Conservation (phyloP, 169 alveolate genomes). For the Cardiosporidium cionae region DNA sequence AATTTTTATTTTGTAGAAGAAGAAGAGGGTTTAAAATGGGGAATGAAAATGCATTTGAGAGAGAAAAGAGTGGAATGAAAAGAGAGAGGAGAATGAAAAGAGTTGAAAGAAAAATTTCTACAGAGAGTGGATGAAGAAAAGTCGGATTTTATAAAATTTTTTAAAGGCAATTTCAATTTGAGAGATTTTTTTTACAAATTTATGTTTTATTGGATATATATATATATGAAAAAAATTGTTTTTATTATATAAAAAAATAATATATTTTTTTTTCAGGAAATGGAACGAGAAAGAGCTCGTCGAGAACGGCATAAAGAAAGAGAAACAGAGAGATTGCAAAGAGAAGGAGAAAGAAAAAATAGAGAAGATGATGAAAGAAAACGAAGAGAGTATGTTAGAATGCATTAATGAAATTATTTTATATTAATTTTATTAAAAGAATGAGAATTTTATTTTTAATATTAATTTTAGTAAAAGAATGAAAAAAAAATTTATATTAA, state of each 20-base stretch:
- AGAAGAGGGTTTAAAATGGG: background rate
- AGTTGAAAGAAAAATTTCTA: background rate
- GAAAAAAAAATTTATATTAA: background rate
- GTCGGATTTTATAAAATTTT: background rate
- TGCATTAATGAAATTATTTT: background rate
- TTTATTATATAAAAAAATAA: background rate
- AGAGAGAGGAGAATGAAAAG: background rate
- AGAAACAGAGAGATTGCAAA: background rate
- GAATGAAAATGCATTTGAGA: background rate
- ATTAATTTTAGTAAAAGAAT: background rate
- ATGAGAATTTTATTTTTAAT: no score
- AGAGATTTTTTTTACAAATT: background rate
- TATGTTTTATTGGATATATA: background rate
- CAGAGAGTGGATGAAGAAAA: background rate
- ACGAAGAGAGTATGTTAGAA: background rate
- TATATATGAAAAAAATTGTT: background rate
- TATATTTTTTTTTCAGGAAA: background rate
- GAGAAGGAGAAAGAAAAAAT: background rate
- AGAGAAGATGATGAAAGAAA: background rate
- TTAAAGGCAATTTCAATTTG: background rate
- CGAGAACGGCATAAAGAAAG: conserved; percentile 1
- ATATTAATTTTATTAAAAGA: background rate
- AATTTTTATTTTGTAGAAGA: background rate
- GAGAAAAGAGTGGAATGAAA: no score
- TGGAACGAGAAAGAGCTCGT: conserved; percentile 11